Percentiles rank a stretch among this genome's conserved stretches.
Conservation (phyloP, 1,284 basidiomycete genomes). For the Boletus subluridellus region DNA sequence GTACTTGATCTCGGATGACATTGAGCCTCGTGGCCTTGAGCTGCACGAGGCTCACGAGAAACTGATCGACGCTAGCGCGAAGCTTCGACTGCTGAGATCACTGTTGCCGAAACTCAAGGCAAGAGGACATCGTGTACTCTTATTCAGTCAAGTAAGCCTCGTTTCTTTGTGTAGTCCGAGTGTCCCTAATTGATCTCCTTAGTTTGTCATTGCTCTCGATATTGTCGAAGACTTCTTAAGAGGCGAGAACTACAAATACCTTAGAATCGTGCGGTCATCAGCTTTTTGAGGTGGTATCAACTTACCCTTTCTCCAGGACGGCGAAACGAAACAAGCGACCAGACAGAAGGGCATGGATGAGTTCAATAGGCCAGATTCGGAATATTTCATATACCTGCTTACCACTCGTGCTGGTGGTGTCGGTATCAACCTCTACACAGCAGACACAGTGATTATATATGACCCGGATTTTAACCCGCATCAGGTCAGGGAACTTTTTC, state of each 20-base stretch:
- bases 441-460: conserved; percentile 89
- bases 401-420: conserved; percentile 96
- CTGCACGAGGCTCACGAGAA: conserved; percentile 68
- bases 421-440: conserved; percentile 87
- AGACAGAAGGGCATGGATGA: conserved; percentile 94
- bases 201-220: conserved; percentile 92
- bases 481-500: conserved; percentile 48
- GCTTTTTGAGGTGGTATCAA: neutral
- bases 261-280: conserved; percentile 70
- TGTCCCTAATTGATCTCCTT: conserved; percentile 1
- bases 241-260: conserved; percentile 86
- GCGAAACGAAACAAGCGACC: conserved; percentile 80
- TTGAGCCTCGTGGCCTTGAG: conserved; percentile 72
- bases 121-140: conserved; percentile 88
- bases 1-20: conserved; percentile 78
- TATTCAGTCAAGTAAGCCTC: conserved; percentile 88
- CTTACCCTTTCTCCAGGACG: conserved; percentile 58
- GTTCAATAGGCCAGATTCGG: conserved; percentile 85
- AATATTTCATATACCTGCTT: conserved; percentile 87
- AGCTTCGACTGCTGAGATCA: conserved; percentile 79
- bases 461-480: conserved; percentile 96
- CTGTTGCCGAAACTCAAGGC: conserved; percentile 86
- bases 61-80: conserved; percentile 82
- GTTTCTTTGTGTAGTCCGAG: neutral
- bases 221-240: conserved; percentile 90